Evolutionary conservation across 371 early-diverging fungal species (phyloP).

Genomic region (Sporodiniella umbellata): DNA sequence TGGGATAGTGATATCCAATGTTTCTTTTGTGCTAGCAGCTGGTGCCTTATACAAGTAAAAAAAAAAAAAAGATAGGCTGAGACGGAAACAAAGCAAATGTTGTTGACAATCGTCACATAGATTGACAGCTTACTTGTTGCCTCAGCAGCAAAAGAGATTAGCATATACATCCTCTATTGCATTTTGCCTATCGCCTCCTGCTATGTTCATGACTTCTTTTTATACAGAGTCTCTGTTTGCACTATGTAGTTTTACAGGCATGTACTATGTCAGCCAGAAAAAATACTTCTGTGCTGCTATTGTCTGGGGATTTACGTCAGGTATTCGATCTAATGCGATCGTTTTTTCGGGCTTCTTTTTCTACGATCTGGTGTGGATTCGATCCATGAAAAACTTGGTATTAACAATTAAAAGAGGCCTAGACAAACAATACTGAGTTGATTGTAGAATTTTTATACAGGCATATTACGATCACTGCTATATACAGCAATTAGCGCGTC

Average conservation of each 20-base stretch:
- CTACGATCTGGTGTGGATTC: constrained; percentile 47
- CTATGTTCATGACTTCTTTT: constrained; percentile 85
- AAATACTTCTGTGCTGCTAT: constrained; percentile 39
- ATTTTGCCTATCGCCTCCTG: constrained; percentile 75
- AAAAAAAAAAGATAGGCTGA: background rate
- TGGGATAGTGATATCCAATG: constrained; percentile 73
- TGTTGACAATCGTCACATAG: no score
- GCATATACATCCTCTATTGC: constrained; percentile 70
- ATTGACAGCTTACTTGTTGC: constrained; percentile 48
- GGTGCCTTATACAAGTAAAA: constrained; percentile 66
- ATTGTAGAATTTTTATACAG: constrained; percentile 14
- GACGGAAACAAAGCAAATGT: background rate
- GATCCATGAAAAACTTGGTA: constrained; percentile 10
- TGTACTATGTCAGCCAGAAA: constrained; percentile 51
- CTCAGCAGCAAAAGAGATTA: constrained; percentile 39
- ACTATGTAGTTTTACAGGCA: constrained; percentile 72
- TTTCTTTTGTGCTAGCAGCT: constrained; percentile 75
- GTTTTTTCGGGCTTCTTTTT: constrained; percentile 79
- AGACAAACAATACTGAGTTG: background rate
- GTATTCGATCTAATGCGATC: constrained; percentile 81
- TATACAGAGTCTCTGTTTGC: constrained; percentile 92
- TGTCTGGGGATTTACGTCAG: constrained; percentile 59
- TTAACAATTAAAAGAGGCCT: background rate
- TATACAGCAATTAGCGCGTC: constrained; percentile 42
- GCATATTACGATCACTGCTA: constrained; percentile 27